A percentile compares a stretch with the other conserved stretches of the same genome.
These are phyloP conservation scores for Carex scoparia DNA, from an alignment of 176 grass and related monocot genomes.

Conservation along the genomic window DNA sequence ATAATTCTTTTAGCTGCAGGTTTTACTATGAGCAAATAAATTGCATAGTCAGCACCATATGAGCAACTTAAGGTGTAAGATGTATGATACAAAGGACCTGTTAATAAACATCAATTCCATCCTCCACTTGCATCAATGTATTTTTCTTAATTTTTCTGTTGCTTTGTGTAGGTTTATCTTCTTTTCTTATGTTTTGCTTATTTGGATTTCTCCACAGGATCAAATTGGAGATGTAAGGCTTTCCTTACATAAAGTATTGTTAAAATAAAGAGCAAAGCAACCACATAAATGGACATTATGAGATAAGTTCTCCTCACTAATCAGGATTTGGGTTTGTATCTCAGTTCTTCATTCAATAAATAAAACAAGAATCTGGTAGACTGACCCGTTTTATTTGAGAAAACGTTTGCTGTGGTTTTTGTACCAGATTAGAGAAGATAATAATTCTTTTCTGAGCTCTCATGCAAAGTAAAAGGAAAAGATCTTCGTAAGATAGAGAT, in stretches of 20 bases:
- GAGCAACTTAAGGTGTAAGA: not conserved
- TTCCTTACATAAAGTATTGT: not conserved
- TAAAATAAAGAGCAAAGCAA: not conserved
- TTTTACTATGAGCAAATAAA: not conserved
- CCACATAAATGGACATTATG: not conserved
- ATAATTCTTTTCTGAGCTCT: not conserved
- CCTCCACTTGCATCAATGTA: not conserved
- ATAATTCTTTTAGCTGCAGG: not conserved
- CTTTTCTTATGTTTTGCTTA: not conserved
- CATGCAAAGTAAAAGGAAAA: slow-evolving; percentile 14
- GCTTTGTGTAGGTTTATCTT: not conserved
- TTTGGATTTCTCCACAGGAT: not conserved
- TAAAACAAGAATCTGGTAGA: not conserved
- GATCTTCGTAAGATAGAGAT: slow-evolving; percentile 19
- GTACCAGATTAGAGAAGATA: not conserved
- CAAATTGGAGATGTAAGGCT: not conserved
- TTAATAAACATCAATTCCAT: not conserved
- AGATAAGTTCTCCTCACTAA: not conserved
- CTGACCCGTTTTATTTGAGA: not conserved
- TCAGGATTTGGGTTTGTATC: not conserved
- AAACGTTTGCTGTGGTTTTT: not conserved
- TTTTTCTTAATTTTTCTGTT: not conserved
- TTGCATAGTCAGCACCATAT: not conserved
- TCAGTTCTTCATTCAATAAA: not conserved
- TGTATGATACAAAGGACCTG: not conserved